phyloP scores from a whole-genome alignment of 2,329 filamentous ascomycete genomes.

The Pseudofabraea citricarpa region DNA sequence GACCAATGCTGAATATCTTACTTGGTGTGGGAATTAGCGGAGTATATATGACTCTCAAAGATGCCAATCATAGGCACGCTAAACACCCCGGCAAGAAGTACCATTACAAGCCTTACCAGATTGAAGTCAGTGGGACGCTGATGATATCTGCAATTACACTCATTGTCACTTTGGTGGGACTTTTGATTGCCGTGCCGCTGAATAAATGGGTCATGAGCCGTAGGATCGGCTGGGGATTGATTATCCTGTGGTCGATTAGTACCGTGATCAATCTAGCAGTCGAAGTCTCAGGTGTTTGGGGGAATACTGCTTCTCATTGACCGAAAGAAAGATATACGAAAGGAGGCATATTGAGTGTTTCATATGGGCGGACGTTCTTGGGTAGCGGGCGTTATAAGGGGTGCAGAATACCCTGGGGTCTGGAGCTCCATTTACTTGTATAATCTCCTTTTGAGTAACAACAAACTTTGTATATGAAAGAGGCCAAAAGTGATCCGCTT shows the following conservation, averaged over 20 bases:
- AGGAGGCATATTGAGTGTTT: neutral
- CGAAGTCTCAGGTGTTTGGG: constrained; percentile 57
- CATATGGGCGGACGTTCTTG: neutral
- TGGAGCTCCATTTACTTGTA: no score
- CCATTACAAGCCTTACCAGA: constrained; percentile 71
- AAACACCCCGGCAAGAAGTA: constrained; percentile 63
- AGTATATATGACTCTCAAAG: constrained; percentile 76
- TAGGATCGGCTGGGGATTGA: constrained; percentile 75
- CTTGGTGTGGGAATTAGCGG: constrained; percentile 91
- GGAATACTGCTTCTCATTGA: constrained; percentile 1
- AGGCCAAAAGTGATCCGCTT: no score
- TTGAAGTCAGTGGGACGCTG: constrained; percentile 79
- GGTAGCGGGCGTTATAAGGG: no score
- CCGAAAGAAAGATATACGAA: neutral
- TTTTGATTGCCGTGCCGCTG: constrained; percentile 76
- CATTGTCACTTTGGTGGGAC: constrained; percentile 69
- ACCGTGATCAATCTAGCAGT: constrained; percentile 78
- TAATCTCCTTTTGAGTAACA: no score
- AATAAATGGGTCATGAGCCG: constrained; percentile 84
- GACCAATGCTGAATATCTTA: constrained; percentile 95
- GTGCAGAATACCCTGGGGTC: no score
- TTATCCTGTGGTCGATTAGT: constrained; percentile 75
- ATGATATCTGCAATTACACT: constrained; percentile 82
- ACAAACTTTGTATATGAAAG: no score
- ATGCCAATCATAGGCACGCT: constrained; percentile 58